Base-by-base conservation (phyloP, 805 yeast species). In the Jamesozyma piceae region DNA sequence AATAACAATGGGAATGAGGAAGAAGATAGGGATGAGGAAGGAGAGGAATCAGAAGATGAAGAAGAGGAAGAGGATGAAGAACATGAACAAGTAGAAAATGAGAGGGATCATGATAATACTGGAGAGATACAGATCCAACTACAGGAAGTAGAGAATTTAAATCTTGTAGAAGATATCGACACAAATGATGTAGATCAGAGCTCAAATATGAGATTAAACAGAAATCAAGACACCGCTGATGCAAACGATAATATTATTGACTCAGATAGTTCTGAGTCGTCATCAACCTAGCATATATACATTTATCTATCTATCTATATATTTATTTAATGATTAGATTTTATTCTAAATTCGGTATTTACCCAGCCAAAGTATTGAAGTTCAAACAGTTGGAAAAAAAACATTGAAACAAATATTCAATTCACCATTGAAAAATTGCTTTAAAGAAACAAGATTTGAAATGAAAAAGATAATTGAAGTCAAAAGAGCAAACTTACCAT, bases 161-260 rank as follows among this genome's bases (percentile, higher is more conserved):
- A 52, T 28, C 48, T 46, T 24, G 53, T 49, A 2, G 44, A 41
- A 22, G 57, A 53, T 32, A 28, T 51, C 15, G 59, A 49, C 30
- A 45, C 41, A 27, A 36, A 30, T 17, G 36, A 37, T 11, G 30
- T 20, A 37, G 42, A 35, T 3, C 14, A 27, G 3, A 39, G 20
- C 30, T 34, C 14, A 6, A 21, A n/a, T 6, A 37, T 21, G 26
- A 35, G 6, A 9, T 6, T 35, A 19, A 37, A 44, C 43, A 44
- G 39, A 40, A 38, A 37, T 26, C 39, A 37, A 32, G 44, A 41
- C n/a, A 15, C 33, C 29, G 38, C 34, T 13, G 36, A 33, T 14
- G 22, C 6, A 20, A 20, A 33, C 15, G 22, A 18, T 14, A 19
- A 8, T 4, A n/a, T n/a, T n/a, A n/a, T n/a, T n/a, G 31, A 31